phyloP scores from a whole-genome alignment of 1,284 basidiomycete species.

The Coniophora puteana region DNA sequence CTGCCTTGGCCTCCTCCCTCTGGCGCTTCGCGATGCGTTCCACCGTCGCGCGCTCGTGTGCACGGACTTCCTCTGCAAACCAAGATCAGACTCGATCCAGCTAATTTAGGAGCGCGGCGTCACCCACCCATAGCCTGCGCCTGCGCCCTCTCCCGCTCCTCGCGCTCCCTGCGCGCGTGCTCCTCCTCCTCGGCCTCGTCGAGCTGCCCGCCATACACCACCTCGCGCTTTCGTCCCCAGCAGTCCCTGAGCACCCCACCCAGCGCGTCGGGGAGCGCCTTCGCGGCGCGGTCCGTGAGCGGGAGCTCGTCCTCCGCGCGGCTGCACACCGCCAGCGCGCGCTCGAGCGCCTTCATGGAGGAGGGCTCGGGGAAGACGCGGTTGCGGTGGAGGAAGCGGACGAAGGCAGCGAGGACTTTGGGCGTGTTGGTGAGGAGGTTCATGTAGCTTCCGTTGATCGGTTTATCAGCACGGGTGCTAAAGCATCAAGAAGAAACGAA shows the following conservation, averaged over 20 bases:
- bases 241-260: slow-evolving; percentile 40
- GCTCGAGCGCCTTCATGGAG: slow-evolving; percentile 41
- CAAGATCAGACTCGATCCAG: background rate
- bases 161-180: slow-evolving; percentile 3
- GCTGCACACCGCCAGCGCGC: slow-evolving; percentile 45
- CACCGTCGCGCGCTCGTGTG: no score
- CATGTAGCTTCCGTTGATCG: slow-evolving; percentile 42
- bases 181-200: slow-evolving; percentile 3
- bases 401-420: slow-evolving; percentile 56
- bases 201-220: slow-evolving; percentile 26
- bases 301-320: slow-evolving; percentile 56
- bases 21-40: no score
- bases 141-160: slow-evolving; percentile 5
- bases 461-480: background rate
- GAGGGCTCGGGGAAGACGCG: slow-evolving; percentile 40
- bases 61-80: slow-evolving; percentile 9
- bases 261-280: slow-evolving; percentile 52
- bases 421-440: slow-evolving; percentile 45
- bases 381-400: slow-evolving; percentile 57
- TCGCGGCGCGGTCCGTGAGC: slow-evolving; percentile 47
- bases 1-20: slow-evolving; percentile 14
- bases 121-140: slow-evolving; percentile 6
- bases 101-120: slow-evolving; percentile 8
- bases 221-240: slow-evolving; percentile 42
- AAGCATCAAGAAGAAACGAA: no score